Evolutionary conservation across 495 filamentous ascomycete species (phyloP), one percentile per base, ranked within the genome.

Genomic region (Penicillium waksmanii): DNA sequence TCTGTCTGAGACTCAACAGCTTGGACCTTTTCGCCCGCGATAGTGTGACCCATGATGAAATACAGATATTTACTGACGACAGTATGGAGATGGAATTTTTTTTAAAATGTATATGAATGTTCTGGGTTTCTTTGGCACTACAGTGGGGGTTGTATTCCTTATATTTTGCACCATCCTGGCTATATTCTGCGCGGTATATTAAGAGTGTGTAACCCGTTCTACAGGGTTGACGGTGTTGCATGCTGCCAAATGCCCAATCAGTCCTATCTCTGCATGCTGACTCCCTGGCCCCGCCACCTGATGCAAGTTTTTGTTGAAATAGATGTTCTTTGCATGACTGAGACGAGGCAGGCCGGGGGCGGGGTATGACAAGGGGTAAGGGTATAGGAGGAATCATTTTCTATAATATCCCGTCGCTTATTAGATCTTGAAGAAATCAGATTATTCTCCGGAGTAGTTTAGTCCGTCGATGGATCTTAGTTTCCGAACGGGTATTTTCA

Each of bases 1-100:
- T 66, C 64, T 5, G 55, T 64, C 5, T 61, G 33, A 11, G 61
- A 61, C 15, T 58, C 47, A 2, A 9, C 46, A 27, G 18, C 2
- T 44, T 44, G 11, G n/a, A 8, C 17, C 42, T 44, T 9, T 44
- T 18, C 35, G n/a, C 2, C 55, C 5, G 18, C 11, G 7, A 27
- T 13, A 15, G 36, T 34, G 40, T 54, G 15, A 11, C 35, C 23
- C 61, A 66, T 66, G n/a, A 17, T 48, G 40, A 9, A 9, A 49
- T 5, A 40, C 6, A 11, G 33, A 53, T 25, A 35, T 50, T 10
- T 51, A 25, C 7, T 38, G 27, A 27, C n/a, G 15, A 3, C n/a
- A 35, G 46, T 34, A 36, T 12, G 18, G 17, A 18, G 13, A 34
- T 51, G 52, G 7, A n/a, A n/a, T n/a, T n/a, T n/a, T n/a, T n/a